A percentile compares a stretch with the other conserved stretches of the same genome.
phyloP scores from a whole-genome alignment of 306 rosid genomes.

The Albizia julibrissin region DNA sequence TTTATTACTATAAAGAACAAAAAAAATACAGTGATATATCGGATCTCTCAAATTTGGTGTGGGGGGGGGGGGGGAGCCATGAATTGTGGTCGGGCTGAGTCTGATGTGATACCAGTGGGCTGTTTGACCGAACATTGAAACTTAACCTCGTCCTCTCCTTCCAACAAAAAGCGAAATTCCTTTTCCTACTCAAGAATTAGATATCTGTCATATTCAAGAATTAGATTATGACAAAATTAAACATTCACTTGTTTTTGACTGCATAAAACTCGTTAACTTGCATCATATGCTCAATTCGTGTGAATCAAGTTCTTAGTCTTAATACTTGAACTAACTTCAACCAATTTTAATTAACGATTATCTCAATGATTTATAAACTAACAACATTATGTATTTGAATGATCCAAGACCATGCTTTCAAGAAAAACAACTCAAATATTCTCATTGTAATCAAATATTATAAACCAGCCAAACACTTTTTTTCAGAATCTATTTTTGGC shows the following conservation, averaged over 20 bases:
- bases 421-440: too few relatives aligned
- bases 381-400: too few relatives aligned
- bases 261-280: neutral
- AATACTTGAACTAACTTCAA: neutral
- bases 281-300: neutral
- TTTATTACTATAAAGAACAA: neutral
- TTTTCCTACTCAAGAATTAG: too few relatives aligned
- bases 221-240: neutral
- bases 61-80: rapidly evolving
- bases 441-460: too few relatives aligned
- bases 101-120: neutral
- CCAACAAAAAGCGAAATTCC: neutral
- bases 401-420: too few relatives aligned
- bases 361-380: neutral
- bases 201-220: neutral
- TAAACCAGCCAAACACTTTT: too few relatives aligned
- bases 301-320: neutral
- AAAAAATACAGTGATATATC: neutral
- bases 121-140: neutral
- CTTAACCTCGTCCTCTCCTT: neutral
- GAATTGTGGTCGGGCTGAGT: too few relatives aligned
- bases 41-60: neutral
- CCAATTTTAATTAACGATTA: neutral
- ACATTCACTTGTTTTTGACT: neutral
- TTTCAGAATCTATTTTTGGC: too few relatives aligned